Base-by-base conservation (phyloP, 257 asterid species). In the Prunella vulgaris region DNA sequence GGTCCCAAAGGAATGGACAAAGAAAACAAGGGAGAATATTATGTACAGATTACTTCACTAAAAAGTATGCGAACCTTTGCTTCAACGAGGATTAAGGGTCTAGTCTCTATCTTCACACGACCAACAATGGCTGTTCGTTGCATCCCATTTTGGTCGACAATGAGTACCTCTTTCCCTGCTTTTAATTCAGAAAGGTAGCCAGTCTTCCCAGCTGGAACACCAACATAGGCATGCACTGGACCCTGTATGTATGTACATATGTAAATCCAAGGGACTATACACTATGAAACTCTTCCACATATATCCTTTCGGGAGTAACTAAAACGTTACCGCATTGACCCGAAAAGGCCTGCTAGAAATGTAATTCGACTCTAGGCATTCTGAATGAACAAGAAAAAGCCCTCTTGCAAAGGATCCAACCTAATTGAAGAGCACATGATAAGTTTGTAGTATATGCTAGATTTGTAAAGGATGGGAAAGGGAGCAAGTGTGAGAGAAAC, bases 361-460 rank as follows among this genome's bases (percentile, higher is more conserved):
- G 85, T 92, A 92, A 74, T 84, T 89, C 27, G 97, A 83, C 82
- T 92, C 95, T 32, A 84, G 71, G 86, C 98, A 92, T 77, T 92
- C 98, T 15, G 98, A 89, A 70, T 92, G 98, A 74, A 89, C 92
- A 48, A 92, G 92, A 76, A 92, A 92, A 52, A 92, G 96, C 60
- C 97, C 97, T 84, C 98, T 82, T 5, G 98, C 98, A 76, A 89
- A 92, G 67, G 92, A 92, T 80, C 98, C 98, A 68, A 85, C 94
- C 96, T 92, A 72, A 15, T 12, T 33, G 59, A 7, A 72, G 63
- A 74, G 22, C 67, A 75, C 32, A 57, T 7, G 28, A 22, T 67
- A 61, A 78, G 30, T 28, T 58, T n/a, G n/a, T n/a, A n/a, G n/a
- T n/a, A n/a, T n/a, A n/a, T n/a, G n/a, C n/a, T n/a, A n/a, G n/a